Conservation (phyloP, 345 rosid genomes). For the Hibiscus tridactylites region DNA sequence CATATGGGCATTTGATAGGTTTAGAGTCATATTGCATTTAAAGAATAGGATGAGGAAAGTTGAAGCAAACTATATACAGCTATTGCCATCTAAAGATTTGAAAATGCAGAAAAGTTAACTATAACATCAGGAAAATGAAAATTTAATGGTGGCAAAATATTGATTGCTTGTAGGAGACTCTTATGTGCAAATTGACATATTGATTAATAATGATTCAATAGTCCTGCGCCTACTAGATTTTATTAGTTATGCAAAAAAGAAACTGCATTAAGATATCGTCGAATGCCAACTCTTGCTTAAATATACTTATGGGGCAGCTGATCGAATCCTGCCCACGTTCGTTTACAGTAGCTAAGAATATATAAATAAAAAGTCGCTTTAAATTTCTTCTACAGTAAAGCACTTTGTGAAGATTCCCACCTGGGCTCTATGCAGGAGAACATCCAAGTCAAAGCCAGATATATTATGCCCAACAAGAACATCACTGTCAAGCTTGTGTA, state of each 20-base stretch:
- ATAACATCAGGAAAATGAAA: background rate
- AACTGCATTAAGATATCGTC: constrained; percentile 3
- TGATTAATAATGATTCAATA: constrained; percentile 1
- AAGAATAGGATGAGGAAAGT: background rate
- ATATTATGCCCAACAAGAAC: constrained; percentile 94
- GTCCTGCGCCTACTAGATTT: background rate
- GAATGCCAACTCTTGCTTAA: background rate
- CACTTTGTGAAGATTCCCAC: constrained; percentile 28
- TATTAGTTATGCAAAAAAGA: constrained; percentile 2
- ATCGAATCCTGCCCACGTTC: constrained; percentile 1
- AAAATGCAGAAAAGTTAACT: background rate
- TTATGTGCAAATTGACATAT: background rate
- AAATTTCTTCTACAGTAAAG: constrained; percentile 2
- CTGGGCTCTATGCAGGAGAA: constrained; percentile 91
- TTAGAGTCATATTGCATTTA: background rate
- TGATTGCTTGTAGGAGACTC: background rate
- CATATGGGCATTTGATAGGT: constrained; percentile 4
- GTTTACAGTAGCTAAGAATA: background rate
- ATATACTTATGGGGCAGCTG: background rate
- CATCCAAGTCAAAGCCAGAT: constrained; percentile 97
- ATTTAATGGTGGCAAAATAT: background rate
- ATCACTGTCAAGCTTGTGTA: constrained; percentile 85
- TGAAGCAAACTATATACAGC: background rate
- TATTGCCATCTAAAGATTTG: constrained; percentile 1
- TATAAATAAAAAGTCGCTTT: background rate